Base-by-base conservation (phyloP, 2,329 filamentous ascomycete genomes). In the Fusarium sambucinum region DNA sequence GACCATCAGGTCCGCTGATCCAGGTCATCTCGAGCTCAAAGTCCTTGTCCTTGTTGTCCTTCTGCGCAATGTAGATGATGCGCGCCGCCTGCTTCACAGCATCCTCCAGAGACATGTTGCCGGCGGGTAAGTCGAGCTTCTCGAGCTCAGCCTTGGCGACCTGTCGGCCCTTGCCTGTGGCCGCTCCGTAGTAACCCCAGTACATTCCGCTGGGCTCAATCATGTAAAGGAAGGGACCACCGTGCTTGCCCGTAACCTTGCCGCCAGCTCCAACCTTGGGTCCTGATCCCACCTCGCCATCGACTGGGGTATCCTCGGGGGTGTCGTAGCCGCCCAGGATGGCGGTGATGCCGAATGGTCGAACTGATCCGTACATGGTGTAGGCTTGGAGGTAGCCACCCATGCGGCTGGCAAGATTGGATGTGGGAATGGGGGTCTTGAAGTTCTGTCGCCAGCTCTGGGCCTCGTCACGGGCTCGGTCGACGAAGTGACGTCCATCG, bases 1-100 rank as follows among this genome's bases (percentile, higher is more conserved):
- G 94, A 7, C 94, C 95, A 70, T 92, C 88, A 47, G 89, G 81
- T 54, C 87, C 88, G 80, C 94, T 97, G 80, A 98, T 92, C 96
- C 96, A 99, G 62, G 93, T 97, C 94, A 99, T 96, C 85, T 99
- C 96, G 63, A 99, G 86, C 88, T 99, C 96, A 77, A 98, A 99
- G 71, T 98, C 96, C 86, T 99, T 99, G 83, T 98, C 96, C 85
- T 98, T 98, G 86, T 95, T 98, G 80, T 99, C 96, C 80, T 98
- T 96, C 79, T 99, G 96, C 48, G 95, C 94, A 63, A 97, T 89
- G 80, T 97, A 96, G 81, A 99, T 98, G 81, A 99, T 99, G 66
- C 94, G 86, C 58, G 96, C 96, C 33, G 96, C 96, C 85, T 98
- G 92, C 86, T 97, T 97, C 76, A 99, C 93, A 51, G 91, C 96